Percentiles rank a stretch among this genome's conserved stretches.
Evolutionary conservation across 768 basidiomycete genomes (phyloP).

Genomic region (Boletus barrowsii): DNA sequence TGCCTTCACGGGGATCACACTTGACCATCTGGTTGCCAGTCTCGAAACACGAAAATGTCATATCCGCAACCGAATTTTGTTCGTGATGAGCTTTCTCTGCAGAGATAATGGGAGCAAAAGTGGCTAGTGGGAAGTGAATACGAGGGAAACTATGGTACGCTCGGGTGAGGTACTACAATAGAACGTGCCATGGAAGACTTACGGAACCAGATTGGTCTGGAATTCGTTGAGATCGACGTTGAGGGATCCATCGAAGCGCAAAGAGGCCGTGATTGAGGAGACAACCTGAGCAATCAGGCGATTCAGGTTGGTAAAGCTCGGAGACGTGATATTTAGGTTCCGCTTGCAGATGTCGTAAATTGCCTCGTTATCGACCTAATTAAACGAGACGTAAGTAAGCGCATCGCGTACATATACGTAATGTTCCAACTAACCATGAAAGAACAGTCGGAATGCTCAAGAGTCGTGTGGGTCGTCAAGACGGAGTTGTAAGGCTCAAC

Average conservation of each 20-base stretch:
- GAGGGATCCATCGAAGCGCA: constrained; percentile 61
- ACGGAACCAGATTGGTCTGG: constrained; percentile 99
- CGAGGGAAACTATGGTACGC: constrained; percentile 74
- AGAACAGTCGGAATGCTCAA: constrained; percentile 98
- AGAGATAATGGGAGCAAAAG: constrained; percentile 92
- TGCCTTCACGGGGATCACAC: constrained; percentile 76
- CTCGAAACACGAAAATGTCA: constrained; percentile 92
- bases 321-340: constrained; percentile 80
- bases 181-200: constrained; percentile 33
- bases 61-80: constrained; percentile 96
- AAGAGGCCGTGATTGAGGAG: constrained; percentile 94
- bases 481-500: constrained; percentile 99
- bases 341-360: constrained; percentile 81
- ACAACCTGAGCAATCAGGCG: constrained; percentile 98
- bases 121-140: constrained; percentile 97
- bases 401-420: constrained; percentile 1
- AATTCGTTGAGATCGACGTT: constrained; percentile 90
- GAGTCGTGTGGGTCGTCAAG: constrained; percentile 95
- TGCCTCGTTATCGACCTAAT: constrained; percentile 80
- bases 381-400: constrained; percentile 2
- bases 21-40: constrained; percentile 77
- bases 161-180: neutral
- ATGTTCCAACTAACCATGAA: constrained; percentile 72
- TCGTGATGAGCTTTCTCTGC: constrained; percentile 94
- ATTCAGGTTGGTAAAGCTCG: constrained; percentile 94